Evolutionary conservation across 2,329 filamentous ascomycete species (phyloP).

Genomic region (Pseudogymnoascus sp.): DNA sequence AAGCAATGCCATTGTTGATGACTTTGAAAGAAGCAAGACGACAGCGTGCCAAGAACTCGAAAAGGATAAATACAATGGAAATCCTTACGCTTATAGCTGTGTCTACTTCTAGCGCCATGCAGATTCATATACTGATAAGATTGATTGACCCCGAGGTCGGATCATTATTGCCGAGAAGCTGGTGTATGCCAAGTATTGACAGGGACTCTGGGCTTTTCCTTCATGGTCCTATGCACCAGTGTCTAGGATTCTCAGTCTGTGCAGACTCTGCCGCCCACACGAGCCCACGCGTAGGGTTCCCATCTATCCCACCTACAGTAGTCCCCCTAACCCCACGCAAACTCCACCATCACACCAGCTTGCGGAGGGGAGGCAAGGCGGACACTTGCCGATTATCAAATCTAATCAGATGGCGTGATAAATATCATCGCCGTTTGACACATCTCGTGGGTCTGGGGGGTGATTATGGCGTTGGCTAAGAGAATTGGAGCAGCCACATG

Average conservation of each 20-base stretch:
- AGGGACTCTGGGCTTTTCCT: background rate
- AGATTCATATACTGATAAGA: slow-evolving; percentile 3
- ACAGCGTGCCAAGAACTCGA: slow-evolving; percentile 2
- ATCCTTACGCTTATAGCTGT: slow-evolving; percentile 7
- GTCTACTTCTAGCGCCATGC: background rate
- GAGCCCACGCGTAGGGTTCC: background rate
- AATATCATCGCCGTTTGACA: background rate
- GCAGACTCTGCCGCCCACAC: background rate
- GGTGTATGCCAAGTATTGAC: slow-evolving; percentile 4
- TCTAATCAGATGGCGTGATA: slow-evolving; percentile 6
- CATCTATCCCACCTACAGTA: background rate
- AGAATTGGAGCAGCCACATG: background rate
- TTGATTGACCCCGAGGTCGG: background rate
- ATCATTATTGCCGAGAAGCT: background rate
- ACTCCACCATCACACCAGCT: background rate
- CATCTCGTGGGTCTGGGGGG: background rate
- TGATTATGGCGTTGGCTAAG: background rate
- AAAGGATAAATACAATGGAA: background rate
- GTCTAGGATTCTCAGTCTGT: background rate
- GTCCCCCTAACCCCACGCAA: background rate
- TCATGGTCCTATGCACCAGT: background rate
- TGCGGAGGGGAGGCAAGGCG: background rate
- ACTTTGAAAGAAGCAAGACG: slow-evolving; percentile 1
- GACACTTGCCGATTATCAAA: background rate
- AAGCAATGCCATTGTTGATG: slow-evolving; percentile 15